phyloP scores from a whole-genome alignment of 352 stramenopile species.

The Globisporangium spinosum region DNA sequence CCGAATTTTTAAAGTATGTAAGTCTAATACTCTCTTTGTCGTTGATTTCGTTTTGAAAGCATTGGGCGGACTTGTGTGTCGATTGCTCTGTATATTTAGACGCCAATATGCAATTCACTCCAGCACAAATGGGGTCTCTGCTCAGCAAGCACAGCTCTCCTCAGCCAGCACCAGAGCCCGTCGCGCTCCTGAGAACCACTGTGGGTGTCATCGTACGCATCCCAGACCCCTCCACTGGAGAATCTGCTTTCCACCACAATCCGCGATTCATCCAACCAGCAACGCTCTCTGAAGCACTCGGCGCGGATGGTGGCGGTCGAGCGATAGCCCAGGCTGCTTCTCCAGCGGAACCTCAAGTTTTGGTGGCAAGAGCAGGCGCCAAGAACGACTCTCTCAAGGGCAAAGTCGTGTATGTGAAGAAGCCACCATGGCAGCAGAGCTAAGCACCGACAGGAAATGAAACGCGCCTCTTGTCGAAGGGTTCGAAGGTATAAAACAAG shows the following conservation, averaged over 20 bases:
- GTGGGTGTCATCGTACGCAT: conserved; percentile 52
- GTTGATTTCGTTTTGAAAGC: not conserved
- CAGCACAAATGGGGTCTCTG: conserved; percentile 27
- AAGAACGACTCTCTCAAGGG: conserved; percentile 43
- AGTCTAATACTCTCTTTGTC: conserved; percentile 2
- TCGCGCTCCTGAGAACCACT: conserved; percentile 38
- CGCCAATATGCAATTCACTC: not conserved
- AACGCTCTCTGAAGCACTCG: conserved; percentile 8
- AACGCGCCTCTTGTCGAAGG: not conserved
- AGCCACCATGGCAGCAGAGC: conserved; percentile 19
- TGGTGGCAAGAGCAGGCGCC: conserved; percentile 34
- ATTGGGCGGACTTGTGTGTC: not conserved
- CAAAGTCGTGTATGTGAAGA: conserved; percentile 68
- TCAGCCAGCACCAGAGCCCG: conserved; percentile 29
- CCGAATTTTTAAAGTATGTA: conserved; percentile 11
- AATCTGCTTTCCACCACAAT: conserved; percentile 47
- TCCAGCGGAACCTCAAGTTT: conserved; percentile 15
- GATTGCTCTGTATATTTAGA: conserved; percentile 18
- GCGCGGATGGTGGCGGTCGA: conserved; percentile 9
- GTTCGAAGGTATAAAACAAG: not conserved
- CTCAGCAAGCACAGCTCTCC: conserved; percentile 29
- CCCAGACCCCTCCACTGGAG: conserved; percentile 20
- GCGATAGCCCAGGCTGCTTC: not conserved
- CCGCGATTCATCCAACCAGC: conserved; percentile 22
- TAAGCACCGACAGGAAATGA: not conserved